Percentiles rank a stretch among this genome's conserved stretches.
Conservation (phyloP, 2,329 filamentous ascomycete species). For the Nigrospora oryzae region DNA sequence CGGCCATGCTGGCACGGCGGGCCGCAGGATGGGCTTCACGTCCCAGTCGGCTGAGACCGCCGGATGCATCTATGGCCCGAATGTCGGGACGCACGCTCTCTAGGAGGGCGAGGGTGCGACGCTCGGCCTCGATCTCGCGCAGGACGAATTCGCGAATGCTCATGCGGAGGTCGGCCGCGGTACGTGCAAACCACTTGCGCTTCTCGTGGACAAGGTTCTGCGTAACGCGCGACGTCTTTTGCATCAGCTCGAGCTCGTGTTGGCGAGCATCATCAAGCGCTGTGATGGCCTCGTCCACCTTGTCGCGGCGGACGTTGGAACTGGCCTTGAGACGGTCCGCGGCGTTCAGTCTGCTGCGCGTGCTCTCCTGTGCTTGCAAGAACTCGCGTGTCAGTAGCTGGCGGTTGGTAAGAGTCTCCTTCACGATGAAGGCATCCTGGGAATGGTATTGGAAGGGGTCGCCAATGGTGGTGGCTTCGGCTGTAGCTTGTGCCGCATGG, state of each 20-base stretch:
- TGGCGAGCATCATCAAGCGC: conserved; percentile 80
- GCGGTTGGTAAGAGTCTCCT: conserved; percentile 94
- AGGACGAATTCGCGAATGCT: conserved; percentile 88
- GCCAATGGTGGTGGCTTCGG: conserved; percentile 88
- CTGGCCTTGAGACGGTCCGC: conserved; percentile 83
- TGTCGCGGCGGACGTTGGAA: conserved; percentile 82
- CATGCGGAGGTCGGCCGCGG: conserved; percentile 71
- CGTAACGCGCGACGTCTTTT: conserved; percentile 85
- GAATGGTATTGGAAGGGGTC: conserved; percentile 94
- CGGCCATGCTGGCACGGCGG: conserved; percentile 69
- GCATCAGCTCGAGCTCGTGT: conserved; percentile 71
- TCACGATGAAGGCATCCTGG: conserved; percentile 92
- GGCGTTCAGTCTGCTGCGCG: conserved; percentile 73
- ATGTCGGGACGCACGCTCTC: conserved; percentile 91
- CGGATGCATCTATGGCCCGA: conserved; percentile 82
- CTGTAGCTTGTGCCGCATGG: conserved; percentile 92
- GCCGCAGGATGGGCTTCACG: conserved; percentile 74
- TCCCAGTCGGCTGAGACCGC: conserved; percentile 81
- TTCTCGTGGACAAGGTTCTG: conserved; percentile 82
- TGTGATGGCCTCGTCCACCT: conserved; percentile 95
- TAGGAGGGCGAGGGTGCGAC: conserved; percentile 83
- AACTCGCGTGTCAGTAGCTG: conserved; percentile 94
- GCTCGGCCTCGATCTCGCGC: conserved; percentile 90
- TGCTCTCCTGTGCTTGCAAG: conserved; percentile 79
- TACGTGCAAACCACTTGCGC: conserved; percentile 83